Percentiles rank a stretch among this genome's conserved stretches.
Conservation (phyloP, 2,329 filamentous ascomycete species). For the Emydomyces testavorans region DNA sequence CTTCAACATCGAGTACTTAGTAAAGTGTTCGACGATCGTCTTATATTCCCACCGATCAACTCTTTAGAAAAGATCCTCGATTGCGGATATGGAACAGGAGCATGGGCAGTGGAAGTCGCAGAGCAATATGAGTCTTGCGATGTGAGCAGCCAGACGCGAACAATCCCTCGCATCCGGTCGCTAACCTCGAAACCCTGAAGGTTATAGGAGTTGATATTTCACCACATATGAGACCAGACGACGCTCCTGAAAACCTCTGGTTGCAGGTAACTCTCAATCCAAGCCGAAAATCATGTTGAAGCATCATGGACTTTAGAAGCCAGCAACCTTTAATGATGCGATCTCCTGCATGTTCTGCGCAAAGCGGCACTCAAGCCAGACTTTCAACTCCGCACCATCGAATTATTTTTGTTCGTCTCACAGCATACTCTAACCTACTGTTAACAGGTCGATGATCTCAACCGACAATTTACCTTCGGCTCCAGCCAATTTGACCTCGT, state of each 20-base stretch:
- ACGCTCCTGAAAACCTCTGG: slow-evolving; percentile 54
- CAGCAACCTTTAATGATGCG: not conserved
- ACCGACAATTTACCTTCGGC: slow-evolving; percentile 56
- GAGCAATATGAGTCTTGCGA: slow-evolving; percentile 52
- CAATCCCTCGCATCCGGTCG: not conserved
- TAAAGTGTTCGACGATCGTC: slow-evolving; percentile 52
- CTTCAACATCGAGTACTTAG: slow-evolving; percentile 52
- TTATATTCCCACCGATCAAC: slow-evolving; percentile 58
- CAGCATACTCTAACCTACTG: not conserved
- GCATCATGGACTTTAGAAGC: not conserved
- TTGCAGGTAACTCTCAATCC: slow-evolving; percentile 42
- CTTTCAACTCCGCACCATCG: not conserved
- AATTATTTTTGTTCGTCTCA: not conserved
- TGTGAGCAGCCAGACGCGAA: slow-evolving; percentile 35
- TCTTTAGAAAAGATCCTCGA: slow-evolving; percentile 53
- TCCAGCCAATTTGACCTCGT: slow-evolving; percentile 68
- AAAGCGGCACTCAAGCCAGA: not conserved
- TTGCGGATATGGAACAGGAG: slow-evolving; percentile 59
- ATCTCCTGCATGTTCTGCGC: not conserved
- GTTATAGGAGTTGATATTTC: slow-evolving; percentile 62
- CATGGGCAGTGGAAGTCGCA: slow-evolving; percentile 60
- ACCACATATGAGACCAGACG: slow-evolving; percentile 56
- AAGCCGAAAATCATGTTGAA: not conserved
- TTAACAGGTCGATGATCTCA: slow-evolving; percentile 54
- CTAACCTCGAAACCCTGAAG: slow-evolving; percentile 31